These are phyloP conservation scores for Rosa persica DNA, from an alignment of 306 rosid species.

Conservation along the genomic window DNA sequence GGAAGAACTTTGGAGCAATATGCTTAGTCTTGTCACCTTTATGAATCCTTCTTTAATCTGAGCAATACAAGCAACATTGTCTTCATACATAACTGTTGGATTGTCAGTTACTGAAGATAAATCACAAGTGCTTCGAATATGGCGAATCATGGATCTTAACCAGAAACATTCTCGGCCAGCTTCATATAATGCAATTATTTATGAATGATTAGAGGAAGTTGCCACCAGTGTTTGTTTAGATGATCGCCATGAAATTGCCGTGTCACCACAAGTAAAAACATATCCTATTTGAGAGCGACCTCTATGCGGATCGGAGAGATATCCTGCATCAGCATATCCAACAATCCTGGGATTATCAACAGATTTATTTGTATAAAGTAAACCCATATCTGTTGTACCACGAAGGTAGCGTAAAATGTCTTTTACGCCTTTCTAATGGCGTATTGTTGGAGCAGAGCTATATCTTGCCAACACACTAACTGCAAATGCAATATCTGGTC, in stretches of 20 bases:
- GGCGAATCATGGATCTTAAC: background rate
- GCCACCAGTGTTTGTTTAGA: too few species aligned
- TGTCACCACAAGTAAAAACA: too few species aligned
- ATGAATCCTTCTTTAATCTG: background rate
- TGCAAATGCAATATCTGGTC: background rate
- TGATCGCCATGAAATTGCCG: too few species aligned
- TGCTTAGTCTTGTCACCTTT: background rate
- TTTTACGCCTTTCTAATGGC: background rate
- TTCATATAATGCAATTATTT: slow-evolving; percentile 5
- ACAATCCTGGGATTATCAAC: too few species aligned
- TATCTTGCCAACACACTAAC: slow-evolving; percentile 9
- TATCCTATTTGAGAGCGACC: too few species aligned
- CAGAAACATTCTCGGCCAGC: background rate
- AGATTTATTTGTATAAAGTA: too few species aligned
- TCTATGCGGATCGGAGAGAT: too few species aligned
- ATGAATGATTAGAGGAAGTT: background rate
- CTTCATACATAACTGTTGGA: too few species aligned
- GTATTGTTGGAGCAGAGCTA: background rate
- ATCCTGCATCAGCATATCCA: too few species aligned
- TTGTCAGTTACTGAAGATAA: too few species aligned
- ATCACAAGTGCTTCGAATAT: background rate
- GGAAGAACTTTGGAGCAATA: slow-evolving; percentile 2
- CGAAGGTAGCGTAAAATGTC: background rate
- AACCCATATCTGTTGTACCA: background rate
- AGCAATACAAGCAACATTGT: too few species aligned